Evolutionary conservation across 768 basidiomycete genomes (phyloP), one percentile per base, ranked within the genome.

Genomic region (Dacryopinax primogenitus): DNA sequence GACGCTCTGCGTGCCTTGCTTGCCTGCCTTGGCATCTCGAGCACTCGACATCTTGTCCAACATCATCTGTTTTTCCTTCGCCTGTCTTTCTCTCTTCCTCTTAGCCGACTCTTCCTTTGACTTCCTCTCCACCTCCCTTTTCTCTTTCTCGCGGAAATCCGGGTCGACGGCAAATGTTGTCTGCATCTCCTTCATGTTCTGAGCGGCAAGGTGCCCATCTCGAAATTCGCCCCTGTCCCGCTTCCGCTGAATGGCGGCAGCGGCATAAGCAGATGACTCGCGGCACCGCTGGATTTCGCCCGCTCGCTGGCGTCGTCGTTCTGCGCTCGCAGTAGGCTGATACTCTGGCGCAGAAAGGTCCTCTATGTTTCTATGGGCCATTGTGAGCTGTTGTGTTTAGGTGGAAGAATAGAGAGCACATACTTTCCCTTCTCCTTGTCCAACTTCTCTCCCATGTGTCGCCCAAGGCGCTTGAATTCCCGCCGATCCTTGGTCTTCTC

Each of bases 371-470:
- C 90, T 92, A 62, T 3, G 41, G 35, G 33, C 45, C 58, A 62
- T 62, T 15, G 16, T 18, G 18, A 18, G 23, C 41, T 47, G 33
- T 37, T 34, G 35, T 65, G 11, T 32, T 2, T 18, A 13, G 15
- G 23, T 13, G 37, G 9, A 39, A 45, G 28, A 13, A 58, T 18
- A 30, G 7, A 47, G 7, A 58, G n/a, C 18, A 82, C 88, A 68
- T 62, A 90, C 90, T 88, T 77, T 73, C 90, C 90, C 77, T 91
- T 92, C 78, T 92, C 90, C 78, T 89, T 90, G 81, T 92, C 90
- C 71, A 92, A 80, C 75, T 89, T 91, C 79, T 92, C 90, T 68
- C 90, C 83, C 91, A 92, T 92, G 73, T 76, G 83, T 76, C 87
- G 90, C 70, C 87, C 88, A 64, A 92, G 84, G 71, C 89, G 90